Conservation (phyloP, 1,284 basidiomycete species). For the Cutaneotrichosporon spelunceum region DNA sequence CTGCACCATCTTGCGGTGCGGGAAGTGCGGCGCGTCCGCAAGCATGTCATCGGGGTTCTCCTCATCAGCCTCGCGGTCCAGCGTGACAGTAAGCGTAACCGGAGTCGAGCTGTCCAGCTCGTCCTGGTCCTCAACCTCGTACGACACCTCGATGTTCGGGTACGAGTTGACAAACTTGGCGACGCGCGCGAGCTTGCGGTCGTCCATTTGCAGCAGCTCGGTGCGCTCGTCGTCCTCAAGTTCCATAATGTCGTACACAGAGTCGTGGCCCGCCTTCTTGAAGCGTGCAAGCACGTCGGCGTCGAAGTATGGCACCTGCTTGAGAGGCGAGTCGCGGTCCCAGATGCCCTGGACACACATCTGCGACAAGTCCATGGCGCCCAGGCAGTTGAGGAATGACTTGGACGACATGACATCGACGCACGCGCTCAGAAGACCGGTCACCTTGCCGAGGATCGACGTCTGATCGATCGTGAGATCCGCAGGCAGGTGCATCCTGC, state of each 20-base stretch:
- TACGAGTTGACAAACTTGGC: slow-evolving; percentile 93
- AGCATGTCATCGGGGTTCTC: slow-evolving; percentile 67
- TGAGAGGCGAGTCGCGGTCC: slow-evolving; percentile 91
- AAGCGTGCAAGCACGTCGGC: slow-evolving; percentile 80
- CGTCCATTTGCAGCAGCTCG: slow-evolving; percentile 77
- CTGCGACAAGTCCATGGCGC: slow-evolving; percentile 98
- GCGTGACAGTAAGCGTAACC: slow-evolving; percentile 72
- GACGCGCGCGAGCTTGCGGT: slow-evolving; percentile 73
- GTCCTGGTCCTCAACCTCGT: slow-evolving; percentile 70
- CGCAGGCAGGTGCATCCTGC: slow-evolving; percentile 81
- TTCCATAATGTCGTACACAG: slow-evolving; percentile 95
- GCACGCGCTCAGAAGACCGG: slow-evolving; percentile 85
- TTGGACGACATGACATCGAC: slow-evolving; percentile 98
- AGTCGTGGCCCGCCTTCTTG: slow-evolving; percentile 72
- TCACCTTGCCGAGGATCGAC: slow-evolving; percentile 79
- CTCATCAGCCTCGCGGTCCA: slow-evolving; percentile 79
- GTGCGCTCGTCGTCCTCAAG: slow-evolving; percentile 87
- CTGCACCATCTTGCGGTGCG: slow-evolving; percentile 82
- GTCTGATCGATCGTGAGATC: slow-evolving; percentile 90
- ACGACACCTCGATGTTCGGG: slow-evolving; percentile 81
- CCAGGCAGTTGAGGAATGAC: slow-evolving; percentile 87
- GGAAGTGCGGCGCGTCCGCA: slow-evolving; percentile 89
- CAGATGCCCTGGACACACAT: slow-evolving; percentile 99
- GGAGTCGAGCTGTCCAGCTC: slow-evolving; percentile 79
- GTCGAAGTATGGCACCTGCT: slow-evolving; percentile 95